These are phyloP conservation scores for Liquidambar formosana DNA, from an alignment of 164 flowering plant species.

Conservation along the genomic window DNA sequence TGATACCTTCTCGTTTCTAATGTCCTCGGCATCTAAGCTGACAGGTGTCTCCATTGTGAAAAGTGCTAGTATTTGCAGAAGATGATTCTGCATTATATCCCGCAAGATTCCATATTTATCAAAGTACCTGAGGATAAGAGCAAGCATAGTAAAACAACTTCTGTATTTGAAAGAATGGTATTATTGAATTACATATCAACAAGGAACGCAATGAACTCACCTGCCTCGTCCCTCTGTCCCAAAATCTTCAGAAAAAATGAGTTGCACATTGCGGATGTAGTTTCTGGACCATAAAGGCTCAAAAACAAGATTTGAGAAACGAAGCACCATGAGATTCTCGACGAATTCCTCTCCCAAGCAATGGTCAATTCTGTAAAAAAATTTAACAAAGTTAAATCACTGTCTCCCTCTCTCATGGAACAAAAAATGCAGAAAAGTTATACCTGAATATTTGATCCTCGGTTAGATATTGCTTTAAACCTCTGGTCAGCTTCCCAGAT, in stretches of 20 bases:
- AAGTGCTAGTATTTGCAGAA: slow-evolving; percentile 24
- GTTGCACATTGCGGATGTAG: slow-evolving; percentile 28
- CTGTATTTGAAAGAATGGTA: neutral
- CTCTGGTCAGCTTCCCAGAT: slow-evolving; percentile 49
- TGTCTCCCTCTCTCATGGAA: neutral
- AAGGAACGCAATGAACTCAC: slow-evolving; percentile 24
- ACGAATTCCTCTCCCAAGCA: slow-evolving; percentile 27
- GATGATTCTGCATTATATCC: slow-evolving; percentile 32
- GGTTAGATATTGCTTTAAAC: slow-evolving; percentile 45
- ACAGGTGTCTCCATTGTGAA: slow-evolving; percentile 34
- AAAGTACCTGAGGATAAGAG: slow-evolving; percentile 13
- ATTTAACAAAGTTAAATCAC: neutral
- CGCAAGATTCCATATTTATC: slow-evolving; percentile 27
- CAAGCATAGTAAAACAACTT: neutral
- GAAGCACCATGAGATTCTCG: slow-evolving; percentile 25
- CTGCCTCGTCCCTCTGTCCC: slow-evolving; percentile 46
- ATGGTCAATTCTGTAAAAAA: slow-evolving; percentile 29
- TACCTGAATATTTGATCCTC: slow-evolving; percentile 77
- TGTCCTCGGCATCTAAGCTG: slow-evolving; percentile 30
- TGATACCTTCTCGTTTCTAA: slow-evolving; percentile 25
- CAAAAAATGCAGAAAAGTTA: neutral
- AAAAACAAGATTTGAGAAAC: slow-evolving; percentile 30
- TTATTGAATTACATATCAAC: neutral
- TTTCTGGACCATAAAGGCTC: slow-evolving; percentile 33
- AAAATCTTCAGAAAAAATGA: slow-evolving; percentile 28